A percentile compares a stretch with the other conserved stretches of the same genome.
Evolutionary conservation across 2,329 filamentous ascomycete genomes (phyloP).

Genomic region (Elsinoe arachidis): DNA sequence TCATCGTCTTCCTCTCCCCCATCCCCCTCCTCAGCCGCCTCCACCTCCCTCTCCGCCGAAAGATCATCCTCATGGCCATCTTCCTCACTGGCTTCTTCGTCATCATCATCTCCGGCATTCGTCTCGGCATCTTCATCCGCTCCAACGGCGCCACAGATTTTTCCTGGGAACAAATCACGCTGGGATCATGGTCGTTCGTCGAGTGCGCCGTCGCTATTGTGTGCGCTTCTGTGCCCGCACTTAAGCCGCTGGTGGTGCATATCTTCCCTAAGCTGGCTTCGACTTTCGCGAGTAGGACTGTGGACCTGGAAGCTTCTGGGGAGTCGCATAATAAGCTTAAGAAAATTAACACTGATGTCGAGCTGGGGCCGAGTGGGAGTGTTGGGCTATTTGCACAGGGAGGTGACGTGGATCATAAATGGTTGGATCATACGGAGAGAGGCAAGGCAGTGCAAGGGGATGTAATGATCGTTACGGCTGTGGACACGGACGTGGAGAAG

Average conservation of each 20-base stretch:
- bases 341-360: no score
- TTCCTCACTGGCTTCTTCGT: slow-evolving; percentile 27
- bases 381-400: no score
- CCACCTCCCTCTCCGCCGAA: slow-evolving; percentile 24
- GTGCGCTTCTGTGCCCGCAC: slow-evolving; percentile 21
- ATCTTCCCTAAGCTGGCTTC: not conserved
- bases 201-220: slow-evolving; percentile 24
- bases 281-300: no score
- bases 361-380: no score
- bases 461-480: no score
- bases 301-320: no score
- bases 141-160: slow-evolving; percentile 20
- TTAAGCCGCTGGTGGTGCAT: slow-evolving; percentile 15
- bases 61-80: slow-evolving; percentile 24
- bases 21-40: slow-evolving; percentile 26
- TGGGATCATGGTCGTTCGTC: slow-evolving; percentile 21
- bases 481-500: no score
- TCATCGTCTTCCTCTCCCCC: slow-evolving; percentile 25
- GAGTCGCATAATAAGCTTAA: no score
- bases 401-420: no score
- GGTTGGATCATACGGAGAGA: no score
- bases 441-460: no score
- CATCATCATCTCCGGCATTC: slow-evolving; percentile 21
- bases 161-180: slow-evolving; percentile 22
- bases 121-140: slow-evolving; percentile 20